A percentile compares a stretch with the other conserved stretches of the same genome.
Evolutionary conservation across 371 early-diverging fungal species (phyloP).

Genomic region (Syncephalis fuscata): DNA sequence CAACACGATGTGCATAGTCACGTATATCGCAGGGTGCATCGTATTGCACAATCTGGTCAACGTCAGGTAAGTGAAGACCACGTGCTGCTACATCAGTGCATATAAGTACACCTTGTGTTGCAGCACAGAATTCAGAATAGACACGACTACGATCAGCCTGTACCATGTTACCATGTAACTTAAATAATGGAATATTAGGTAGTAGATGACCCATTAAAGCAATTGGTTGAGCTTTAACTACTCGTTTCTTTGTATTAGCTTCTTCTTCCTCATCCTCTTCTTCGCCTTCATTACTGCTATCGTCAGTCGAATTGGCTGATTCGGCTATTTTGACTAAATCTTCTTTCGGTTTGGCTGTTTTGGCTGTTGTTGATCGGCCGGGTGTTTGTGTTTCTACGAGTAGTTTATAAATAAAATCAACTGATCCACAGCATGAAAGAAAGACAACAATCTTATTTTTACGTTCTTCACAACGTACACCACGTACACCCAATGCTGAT

Average conservation of each 20-base stretch:
- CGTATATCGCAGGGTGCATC: slow-evolving; percentile 90
- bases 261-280: slow-evolving; percentile 9
- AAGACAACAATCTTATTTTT: slow-evolving; percentile 69
- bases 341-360: slow-evolving; percentile 11
- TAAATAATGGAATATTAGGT: slow-evolving; percentile 38
- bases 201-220: slow-evolving; percentile 1
- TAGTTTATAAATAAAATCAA: slow-evolving; percentile 78
- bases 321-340: too few relatives aligned
- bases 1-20: slow-evolving; percentile 95
- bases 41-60: slow-evolving; percentile 87
- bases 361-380: slow-evolving; percentile 1
- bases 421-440: slow-evolving; percentile 76
- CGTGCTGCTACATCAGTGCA: slow-evolving; percentile 98
- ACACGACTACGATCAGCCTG: slow-evolving; percentile 60
- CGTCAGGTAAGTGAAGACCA: slow-evolving; percentile 93
- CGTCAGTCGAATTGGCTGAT: slow-evolving; percentile 12
- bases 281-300: slow-evolving; percentile 14
- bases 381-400: slow-evolving; percentile 24
- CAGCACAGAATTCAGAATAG: slow-evolving; percentile 48
- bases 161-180: slow-evolving; percentile 79
- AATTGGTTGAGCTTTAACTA: background rate
- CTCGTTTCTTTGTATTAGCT: slow-evolving; percentile 9
- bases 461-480: too few relatives aligned
- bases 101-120: slow-evolving; percentile 54
- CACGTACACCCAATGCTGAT: slow-evolving; percentile 15